These are phyloP conservation scores for Arabidopsis lyrata DNA, from an alignment of 441 rosid genomes.

Conservation along the genomic window DNA sequence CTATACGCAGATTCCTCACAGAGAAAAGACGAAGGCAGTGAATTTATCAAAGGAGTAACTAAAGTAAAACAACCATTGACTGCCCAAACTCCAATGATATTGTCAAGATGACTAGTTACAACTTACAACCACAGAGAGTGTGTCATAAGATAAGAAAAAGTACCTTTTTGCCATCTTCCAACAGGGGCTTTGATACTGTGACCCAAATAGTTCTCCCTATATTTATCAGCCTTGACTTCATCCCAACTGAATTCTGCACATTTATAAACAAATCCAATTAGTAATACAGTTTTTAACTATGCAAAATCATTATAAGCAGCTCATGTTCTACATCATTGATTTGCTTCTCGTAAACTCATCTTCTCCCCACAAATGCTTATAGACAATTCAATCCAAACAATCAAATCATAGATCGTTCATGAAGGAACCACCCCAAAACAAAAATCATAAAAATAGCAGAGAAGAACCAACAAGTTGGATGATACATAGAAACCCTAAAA, in stretches of 20 bases:
- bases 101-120: neutral
- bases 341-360: conserved; percentile 8
- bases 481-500: conserved; percentile 55
- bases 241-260: conserved; percentile 95
- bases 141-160: conserved; percentile 1
- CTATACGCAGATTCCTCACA: neutral
- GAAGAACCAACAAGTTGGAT: conserved; percentile 46
- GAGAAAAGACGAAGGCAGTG: neutral
- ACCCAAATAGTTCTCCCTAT: conserved; percentile 92
- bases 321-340: neutral
- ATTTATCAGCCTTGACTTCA: conserved; percentile 92
- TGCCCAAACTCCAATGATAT: conserved; percentile 10
- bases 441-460: neutral
- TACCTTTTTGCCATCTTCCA: conserved; percentile 99
- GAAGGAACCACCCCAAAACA: neutral
- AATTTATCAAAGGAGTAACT: neutral
- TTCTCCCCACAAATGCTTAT: conserved; percentile 20
- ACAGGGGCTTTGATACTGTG: conserved; percentile 96
- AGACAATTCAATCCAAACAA: conserved; percentile 23
- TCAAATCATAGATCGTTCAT: conserved; percentile 27
- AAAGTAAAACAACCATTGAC: neutral
- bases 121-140: neutral
- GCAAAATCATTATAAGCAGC: conserved; percentile 4
- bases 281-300: neutral
- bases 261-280: conserved; percentile 7